Base-by-base conservation (phyloP, 2,329 filamentous ascomycete genomes). In the Colletotrichum ledebouriae region DNA sequence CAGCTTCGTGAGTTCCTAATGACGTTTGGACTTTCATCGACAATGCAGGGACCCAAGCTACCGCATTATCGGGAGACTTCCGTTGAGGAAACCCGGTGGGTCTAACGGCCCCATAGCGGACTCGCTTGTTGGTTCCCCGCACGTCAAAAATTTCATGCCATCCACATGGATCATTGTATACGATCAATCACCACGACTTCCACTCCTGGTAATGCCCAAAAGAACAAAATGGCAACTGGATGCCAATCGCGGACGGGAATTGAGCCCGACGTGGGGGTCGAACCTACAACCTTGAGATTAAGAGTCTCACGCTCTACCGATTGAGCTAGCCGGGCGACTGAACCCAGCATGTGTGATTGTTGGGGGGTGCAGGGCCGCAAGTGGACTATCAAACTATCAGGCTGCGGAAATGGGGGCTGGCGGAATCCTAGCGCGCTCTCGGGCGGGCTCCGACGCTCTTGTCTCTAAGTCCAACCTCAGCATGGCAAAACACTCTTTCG, bases 271-370 rank as follows among this genome's bases (percentile, higher is more conserved):
- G 66, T 68, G 61, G 66, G 69, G 66, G 66, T 84, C 83, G 82
- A 86, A 87, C 85, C 82, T 82, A 81, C 82, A 85, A 81, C 83
- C 83, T 85, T 84, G 81, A 85, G 84, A 84, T 85, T 87, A 86
- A 87, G 88, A 90, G 88, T 90, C 88, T 89, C 85, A 90, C 88
- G 88, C 88, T 90, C 88, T 90, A 90, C 86, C 86, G 86, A 89
- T 89, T 89, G 86, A 89, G 87, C 86, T 89, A 89, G 83, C 85
- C 84, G 81, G 84, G 84, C 84, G 61, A 66, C 44, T 29, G 61
- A 22, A 60, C 63, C 49, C 55, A 50, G 55, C 61, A 58, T 42
- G 7, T 39, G 11, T 49, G n/a, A 17, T 56, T 13, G 34, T 60
- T 60, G 46, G 34, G 6, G 3, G 15, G 13, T 0, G 0, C 0